Evolutionary conservation across 2,329 filamentous ascomycete species (phyloP), one percentile per base, ranked within the genome.

Genomic region (Alternaria solani): DNA sequence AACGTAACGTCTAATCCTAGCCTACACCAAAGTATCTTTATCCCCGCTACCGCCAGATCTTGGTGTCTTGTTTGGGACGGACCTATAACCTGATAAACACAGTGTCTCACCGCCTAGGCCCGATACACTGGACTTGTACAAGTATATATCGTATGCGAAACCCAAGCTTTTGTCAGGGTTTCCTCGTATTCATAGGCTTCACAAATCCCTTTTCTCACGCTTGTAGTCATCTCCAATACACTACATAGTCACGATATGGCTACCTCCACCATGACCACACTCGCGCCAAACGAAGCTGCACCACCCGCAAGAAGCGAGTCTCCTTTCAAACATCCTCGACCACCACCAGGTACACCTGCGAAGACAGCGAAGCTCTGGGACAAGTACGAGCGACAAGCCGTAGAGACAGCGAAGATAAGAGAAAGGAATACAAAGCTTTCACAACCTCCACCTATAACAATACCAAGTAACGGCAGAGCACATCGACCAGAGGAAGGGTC

Each of bases 321-420:
- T 14, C 69, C 69, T 3, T 74, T 72, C 59, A 73, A 71, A 48
- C 64, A 73, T 41, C 69, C 69, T 51, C 66, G 67, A 36, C 64
- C 74, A 53, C 63, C 74, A 36, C 69, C 66, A 46, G 70, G 61
- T 38, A 73, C 70, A 30, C 73, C 72, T 18, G 59, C 61, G 20
- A 70, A 67, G 28, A 76, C 76, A 14, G 74, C 69, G 32, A 68
- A 72, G 53, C 46, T 74, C n/a, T 77, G 74, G 75, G 75, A 78
- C 34, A 71, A 75, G 53, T 76, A 75, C 41, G 76, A 78, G 57
- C 72, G 59, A 57, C 63, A 64, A 39, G 75, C 75, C 9, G 55
- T 72, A 16, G 74, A 77, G 52, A 74, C 73, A 42, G 73, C 68
- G 55, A 75, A 55, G 56, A 69, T 61, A 58, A 69, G 75, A 59